Conservation (phyloP, 2,329 filamentous ascomycete species). For the Chaetomiaceae sp. region DNA sequence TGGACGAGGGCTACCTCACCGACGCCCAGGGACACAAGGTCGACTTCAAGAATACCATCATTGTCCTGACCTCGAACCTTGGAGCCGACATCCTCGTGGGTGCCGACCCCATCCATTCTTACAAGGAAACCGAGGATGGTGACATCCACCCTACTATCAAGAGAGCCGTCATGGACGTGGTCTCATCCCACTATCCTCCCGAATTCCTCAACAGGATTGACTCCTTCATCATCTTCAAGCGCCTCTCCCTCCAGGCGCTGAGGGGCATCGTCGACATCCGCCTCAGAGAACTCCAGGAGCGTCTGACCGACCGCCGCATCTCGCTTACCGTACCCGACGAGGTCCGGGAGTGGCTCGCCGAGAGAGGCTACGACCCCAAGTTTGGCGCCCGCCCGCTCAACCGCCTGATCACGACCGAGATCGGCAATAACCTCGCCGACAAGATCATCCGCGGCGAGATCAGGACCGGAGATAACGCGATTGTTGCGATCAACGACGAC, state of each 20-base stretch:
- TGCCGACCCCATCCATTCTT: constrained; percentile 59
- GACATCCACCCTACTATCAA: constrained; percentile 71
- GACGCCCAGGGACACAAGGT: constrained; percentile 95
- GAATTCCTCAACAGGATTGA: constrained; percentile 97
- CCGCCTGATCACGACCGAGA: constrained; percentile 81
- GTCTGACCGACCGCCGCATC: constrained; percentile 83
- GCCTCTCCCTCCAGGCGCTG: constrained; percentile 71
- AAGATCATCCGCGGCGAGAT: constrained; percentile 85
- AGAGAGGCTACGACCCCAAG: constrained; percentile 83
- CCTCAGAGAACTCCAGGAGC: constrained; percentile 73
- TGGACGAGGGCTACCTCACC: constrained; percentile 94
- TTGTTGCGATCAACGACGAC: constrained; percentile 62
- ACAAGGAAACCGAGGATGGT: constrained; percentile 57
- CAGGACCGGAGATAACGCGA: constrained; percentile 67
- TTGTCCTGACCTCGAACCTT: constrained; percentile 92
- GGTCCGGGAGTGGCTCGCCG: constrained; percentile 81
- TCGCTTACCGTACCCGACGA: constrained; percentile 63
- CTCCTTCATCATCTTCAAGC: constrained; percentile 94
- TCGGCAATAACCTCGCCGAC: constrained; percentile 83
- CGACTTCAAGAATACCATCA: constrained; percentile 94
- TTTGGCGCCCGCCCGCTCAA: constrained; percentile 91
- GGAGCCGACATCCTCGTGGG: constrained; percentile 88
- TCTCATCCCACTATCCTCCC: constrained; percentile 69
- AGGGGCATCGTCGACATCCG: constrained; percentile 93
- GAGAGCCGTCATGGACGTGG: constrained; percentile 81